Percentiles rank a stretch among this genome's conserved stretches.
These are phyloP conservation scores for Boletus vinaceobasis DNA, from an alignment of 768 basidiomycete genomes.

Conservation along the genomic window DNA sequence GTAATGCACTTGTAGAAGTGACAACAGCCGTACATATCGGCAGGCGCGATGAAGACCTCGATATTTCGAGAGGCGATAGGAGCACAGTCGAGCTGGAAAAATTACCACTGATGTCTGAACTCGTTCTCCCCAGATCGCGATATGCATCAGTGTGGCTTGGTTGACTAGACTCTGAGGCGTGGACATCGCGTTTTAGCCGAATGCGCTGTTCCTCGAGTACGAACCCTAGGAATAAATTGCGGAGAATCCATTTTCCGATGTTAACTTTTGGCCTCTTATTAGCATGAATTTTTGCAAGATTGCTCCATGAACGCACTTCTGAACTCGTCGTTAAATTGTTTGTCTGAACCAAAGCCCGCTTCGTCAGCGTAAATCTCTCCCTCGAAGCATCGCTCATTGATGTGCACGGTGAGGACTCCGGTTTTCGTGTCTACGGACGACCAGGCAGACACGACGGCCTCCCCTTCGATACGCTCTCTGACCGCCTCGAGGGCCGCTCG, in stretches of 20 bases:
- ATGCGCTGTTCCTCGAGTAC: constrained; percentile 63
- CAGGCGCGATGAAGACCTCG: constrained; percentile 22
- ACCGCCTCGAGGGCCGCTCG: constrained; percentile 85
- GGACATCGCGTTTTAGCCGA: constrained; percentile 33
- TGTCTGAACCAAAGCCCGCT: constrained; percentile 62
- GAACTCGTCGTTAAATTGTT: constrained; percentile 69
- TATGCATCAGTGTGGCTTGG: constrained; percentile 18
- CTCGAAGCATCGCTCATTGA: constrained; percentile 88
- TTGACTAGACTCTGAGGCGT: constrained; percentile 16
- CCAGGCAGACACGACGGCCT: constrained; percentile 84
- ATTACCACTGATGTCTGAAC: constrained; percentile 27
- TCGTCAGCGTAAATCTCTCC: constrained; percentile 96
- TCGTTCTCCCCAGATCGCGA: constrained; percentile 20
- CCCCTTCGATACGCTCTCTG: constrained; percentile 89
- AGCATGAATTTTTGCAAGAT: constrained; percentile 4
- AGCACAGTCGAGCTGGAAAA: constrained; percentile 15
- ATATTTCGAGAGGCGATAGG: constrained; percentile 31
- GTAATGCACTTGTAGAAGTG: constrained; percentile 62
- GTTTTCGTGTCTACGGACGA: constrained; percentile 86
- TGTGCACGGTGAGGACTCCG: constrained; percentile 82
- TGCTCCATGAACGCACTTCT: constrained; percentile 54
- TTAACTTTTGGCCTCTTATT: constrained; percentile 56
- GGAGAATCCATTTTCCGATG: constrained; percentile 86
- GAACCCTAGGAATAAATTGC: constrained; percentile 81
- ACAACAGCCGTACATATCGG: constrained; percentile 46